These are phyloP conservation scores for Tulasnella sp. DNA, from an alignment of 768 basidiomycete species.

Conservation along the genomic window DNA sequence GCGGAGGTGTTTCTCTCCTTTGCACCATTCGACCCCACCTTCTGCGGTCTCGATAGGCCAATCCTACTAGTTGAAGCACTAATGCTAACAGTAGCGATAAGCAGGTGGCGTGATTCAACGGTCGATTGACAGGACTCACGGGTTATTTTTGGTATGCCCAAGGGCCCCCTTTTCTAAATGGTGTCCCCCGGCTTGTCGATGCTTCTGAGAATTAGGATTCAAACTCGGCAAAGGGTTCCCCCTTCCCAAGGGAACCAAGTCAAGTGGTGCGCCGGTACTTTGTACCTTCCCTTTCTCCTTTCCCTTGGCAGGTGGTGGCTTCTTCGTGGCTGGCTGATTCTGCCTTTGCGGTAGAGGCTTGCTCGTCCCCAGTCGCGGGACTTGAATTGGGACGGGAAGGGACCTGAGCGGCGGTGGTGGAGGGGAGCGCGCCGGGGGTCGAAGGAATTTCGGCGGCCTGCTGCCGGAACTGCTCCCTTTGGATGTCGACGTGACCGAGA, in stretches of 20 bases:
- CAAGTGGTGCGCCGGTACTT: not conserved
- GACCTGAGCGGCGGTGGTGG: not conserved
- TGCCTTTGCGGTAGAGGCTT: not conserved
- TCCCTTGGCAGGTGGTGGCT: not conserved
- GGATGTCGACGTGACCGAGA: not conserved
- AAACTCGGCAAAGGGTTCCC: not conserved
- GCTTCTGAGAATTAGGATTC: not conserved
- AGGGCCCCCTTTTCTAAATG: not conserved
- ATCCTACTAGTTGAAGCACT: not conserved
- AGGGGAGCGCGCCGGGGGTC: not conserved
- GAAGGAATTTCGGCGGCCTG: not conserved
- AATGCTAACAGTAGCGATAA: not conserved
- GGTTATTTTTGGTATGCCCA: not conserved
- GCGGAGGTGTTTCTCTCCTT: not conserved
- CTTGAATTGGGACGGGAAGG: not conserved
- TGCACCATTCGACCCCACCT: not conserved
- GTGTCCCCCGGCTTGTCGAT: slow-evolving; percentile 28
- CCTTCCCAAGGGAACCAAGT: not conserved
- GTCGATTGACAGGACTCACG: not conserved
- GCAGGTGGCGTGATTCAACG: not conserved
- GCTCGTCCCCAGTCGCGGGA: not conserved
- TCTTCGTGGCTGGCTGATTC: not conserved
- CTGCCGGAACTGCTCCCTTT: not conserved
- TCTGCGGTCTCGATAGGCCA: not conserved
- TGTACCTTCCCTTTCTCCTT: not conserved